Base-by-base conservation (phyloP, 2,329 filamentous ascomycete genomes). In the Kalmusia sp. region DNA sequence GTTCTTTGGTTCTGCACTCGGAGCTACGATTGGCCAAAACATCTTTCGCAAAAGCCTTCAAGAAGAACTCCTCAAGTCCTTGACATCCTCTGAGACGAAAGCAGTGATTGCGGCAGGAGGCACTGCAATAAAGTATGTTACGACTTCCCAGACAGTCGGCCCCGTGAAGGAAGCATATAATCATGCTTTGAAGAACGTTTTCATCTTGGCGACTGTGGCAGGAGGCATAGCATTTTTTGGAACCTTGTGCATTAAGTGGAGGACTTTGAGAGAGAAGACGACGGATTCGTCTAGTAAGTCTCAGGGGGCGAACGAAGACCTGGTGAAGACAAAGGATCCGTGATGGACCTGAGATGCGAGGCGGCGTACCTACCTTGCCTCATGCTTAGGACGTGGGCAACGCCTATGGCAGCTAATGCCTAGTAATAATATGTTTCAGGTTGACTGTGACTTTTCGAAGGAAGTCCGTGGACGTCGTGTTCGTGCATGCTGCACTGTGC, bases 231-330 rank as follows among this genome's bases (percentile, higher is more conserved):
- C 47, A 9, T 41, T 49, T 33, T 7, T 22, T 15, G 22, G 47
- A 5, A 49, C 47, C 9, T 25, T 49, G 12, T 49, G 34, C 25
- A 49, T 49, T 14, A 49, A 49, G 35, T 49, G 47, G 47, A 15
- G 34, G 25, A 49, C 34, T 8, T 34, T 49, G 37, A 49, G 39
- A 27, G 33, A 37, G 33, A 37, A 37, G 33, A 37, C 27, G 27
- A n/a, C n/a, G n/a, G 27, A 28, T 28, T 28, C 27, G 27, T 28
- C 27, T 12, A 28, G 12, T 12, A 7, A 6, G 12, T 28, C 27
- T 12, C 27, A 6, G 27, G 27, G 6, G 27, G 27, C 6, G 27
- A 28, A 28, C 7, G 27, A 6, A 28, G 27, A 28, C 27, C 27
- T 2, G 27, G 6, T 28, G 27, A 12, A 28, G 27, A 12, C 27